Evolutionary conservation across 495 filamentous ascomycete genomes (phyloP), one percentile per base, ranked within the genome.

Genomic region (Trichoderma asperelloides): DNA sequence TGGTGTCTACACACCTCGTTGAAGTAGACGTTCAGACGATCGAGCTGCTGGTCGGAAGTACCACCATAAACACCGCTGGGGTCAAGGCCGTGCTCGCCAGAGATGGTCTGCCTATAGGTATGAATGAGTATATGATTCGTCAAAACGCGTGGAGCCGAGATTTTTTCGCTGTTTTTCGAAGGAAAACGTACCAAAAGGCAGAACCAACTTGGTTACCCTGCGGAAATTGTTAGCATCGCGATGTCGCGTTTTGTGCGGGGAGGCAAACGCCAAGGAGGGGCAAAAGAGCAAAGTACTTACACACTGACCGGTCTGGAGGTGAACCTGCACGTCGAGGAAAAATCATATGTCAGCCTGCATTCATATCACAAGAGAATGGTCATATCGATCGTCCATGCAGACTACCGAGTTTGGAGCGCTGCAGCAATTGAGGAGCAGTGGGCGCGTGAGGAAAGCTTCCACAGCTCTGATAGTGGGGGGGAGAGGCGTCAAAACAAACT

Each of bases 11-110:
- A 66, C 78, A 97, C 94, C 90, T 98, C 92, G 84, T 97, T 99
- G 88, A 99, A 99, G 88, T 99, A 99, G 80, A 99, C 95, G 83
- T 93, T 99, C 94, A 99, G 96, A 76, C 95, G 94, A 88, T 99
- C 95, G 69, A 97, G 86, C 86, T 99, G 95, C 77, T 98, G 93
- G 81, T 98, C 95, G 65, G 94, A 97, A 70, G 91, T 91, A 74
- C 96, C 95, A 81, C 94, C 94, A 86, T 97, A 98, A 67, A 83
- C 78, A 71, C 95, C 95, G 79, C 91, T 90, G 80, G 90, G 89
- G 82, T 99, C 95, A 73, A 99, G 93, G 76, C 95, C 95, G 84
- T 99, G 95, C 86, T 99, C 95, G 80, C 93, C 92, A 79, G 93
- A 96, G 82, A 99, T 98, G 70, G 83, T 93, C 82, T 99, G 95